Evolutionary conservation across 2,329 filamentous ascomycete genomes (phyloP).

Genomic region (Penicillium nordicum): DNA sequence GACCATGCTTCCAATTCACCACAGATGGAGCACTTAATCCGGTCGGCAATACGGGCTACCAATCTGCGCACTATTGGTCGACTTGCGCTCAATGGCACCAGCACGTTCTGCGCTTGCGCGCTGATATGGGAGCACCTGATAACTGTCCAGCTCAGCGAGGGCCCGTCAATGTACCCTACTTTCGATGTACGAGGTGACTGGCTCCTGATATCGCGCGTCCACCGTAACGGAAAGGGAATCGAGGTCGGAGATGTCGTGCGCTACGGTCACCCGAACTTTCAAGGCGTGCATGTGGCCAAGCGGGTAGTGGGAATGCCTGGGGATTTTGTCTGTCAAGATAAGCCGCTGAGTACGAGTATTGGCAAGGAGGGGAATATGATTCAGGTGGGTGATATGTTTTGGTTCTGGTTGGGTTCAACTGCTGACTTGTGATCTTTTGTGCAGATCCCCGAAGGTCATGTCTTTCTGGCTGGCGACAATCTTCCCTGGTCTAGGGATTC

Average conservation of each 20-base stretch:
- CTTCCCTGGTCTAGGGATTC: constrained; percentile 80
- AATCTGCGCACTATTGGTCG: constrained; percentile 26
- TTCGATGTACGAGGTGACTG: constrained; percentile 65
- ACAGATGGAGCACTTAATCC: constrained; percentile 31
- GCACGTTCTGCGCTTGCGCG: constrained; percentile 36
- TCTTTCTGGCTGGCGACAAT: constrained; percentile 89
- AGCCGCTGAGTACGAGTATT: constrained; percentile 32
- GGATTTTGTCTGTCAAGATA: constrained; percentile 51
- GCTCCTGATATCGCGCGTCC: constrained; percentile 65
- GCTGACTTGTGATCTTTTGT: constrained; percentile 1
- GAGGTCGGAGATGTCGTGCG: constrained; percentile 79
- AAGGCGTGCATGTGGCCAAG: constrained; percentile 66
- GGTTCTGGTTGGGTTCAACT: background rate
- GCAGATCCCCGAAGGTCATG: constrained; percentile 86
- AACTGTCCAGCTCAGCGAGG: constrained; percentile 58
- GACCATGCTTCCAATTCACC: constrained; percentile 4
- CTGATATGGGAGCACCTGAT: constrained; percentile 57
- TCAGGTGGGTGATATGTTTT: constrained; percentile 44
- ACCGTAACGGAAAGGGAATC: constrained; percentile 64
- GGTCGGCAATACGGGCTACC: constrained; percentile 23
- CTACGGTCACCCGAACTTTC: constrained; percentile 70
- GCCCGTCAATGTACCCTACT: constrained; percentile 88
- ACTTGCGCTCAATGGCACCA: constrained; percentile 31
- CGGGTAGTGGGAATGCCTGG: constrained; percentile 71
- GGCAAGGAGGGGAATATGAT: constrained; percentile 41